Conservation (phyloP, 257 asterid species). For the Solanum sejunctum region DNA sequence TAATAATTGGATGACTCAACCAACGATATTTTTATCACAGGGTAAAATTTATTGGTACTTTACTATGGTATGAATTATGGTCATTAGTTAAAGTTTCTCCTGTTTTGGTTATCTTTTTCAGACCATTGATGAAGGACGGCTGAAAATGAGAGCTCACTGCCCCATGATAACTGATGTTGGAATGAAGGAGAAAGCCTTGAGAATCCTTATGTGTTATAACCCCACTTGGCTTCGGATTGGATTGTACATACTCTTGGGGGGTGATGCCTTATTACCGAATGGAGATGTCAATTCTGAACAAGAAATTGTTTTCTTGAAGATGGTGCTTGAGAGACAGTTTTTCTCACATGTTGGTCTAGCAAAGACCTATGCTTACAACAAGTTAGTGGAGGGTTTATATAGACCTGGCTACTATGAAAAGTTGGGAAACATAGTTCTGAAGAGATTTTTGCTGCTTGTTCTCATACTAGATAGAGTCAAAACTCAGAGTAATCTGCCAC, state of each 20-base stretch:
- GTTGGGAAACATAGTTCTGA: slow-evolving; percentile 77
- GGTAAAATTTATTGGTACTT: background rate
- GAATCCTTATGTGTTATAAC: slow-evolving; percentile 68
- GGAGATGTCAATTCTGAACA: slow-evolving; percentile 61
- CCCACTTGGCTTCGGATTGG: slow-evolving; percentile 86
- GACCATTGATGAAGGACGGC: slow-evolving; percentile 85
- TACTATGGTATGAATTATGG: background rate
- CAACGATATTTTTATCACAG: background rate
- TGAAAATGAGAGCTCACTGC: slow-evolving; percentile 80
- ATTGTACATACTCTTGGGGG: slow-evolving; percentile 68
- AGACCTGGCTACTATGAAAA: slow-evolving; percentile 95
- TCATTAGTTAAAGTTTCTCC: background rate
- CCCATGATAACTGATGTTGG: slow-evolving; percentile 93
- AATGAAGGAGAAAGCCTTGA: slow-evolving; percentile 76
- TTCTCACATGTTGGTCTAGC: slow-evolving; percentile 72
- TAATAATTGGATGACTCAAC: background rate
- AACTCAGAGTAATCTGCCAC: slow-evolving; percentile 70
- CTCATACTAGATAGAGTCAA: slow-evolving; percentile 76
- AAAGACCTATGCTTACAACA: slow-evolving; percentile 75
- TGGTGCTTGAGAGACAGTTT: slow-evolving; percentile 78
- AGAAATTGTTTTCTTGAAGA: slow-evolving; percentile 70
- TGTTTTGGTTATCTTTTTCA: slow-evolving; percentile 14
- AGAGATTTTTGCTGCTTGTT: slow-evolving; percentile 82
- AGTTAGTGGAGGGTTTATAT: slow-evolving; percentile 85
- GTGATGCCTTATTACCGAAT: slow-evolving; percentile 66